These are phyloP conservation scores for Nakazawaea peltata DNA, from an alignment of 805 yeast species.

Conservation along the genomic window DNA sequence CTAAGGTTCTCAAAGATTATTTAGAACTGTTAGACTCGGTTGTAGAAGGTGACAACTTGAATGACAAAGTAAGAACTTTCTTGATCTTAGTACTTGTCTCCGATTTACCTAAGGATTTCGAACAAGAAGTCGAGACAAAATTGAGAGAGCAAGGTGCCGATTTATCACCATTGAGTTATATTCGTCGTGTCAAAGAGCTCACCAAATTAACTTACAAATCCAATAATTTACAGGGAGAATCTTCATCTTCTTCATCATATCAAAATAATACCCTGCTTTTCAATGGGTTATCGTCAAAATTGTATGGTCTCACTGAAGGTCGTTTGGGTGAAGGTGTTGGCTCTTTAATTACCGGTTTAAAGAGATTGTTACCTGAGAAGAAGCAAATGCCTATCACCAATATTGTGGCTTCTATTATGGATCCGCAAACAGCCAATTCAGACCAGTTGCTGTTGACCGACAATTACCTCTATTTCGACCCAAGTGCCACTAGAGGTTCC, in stretches of 20 bases:
- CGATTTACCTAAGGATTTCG: conserved; percentile 38
- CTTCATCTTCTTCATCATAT: conserved; percentile 13
- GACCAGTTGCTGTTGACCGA: conserved; percentile 70
- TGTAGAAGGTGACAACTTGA: conserved; percentile 46
- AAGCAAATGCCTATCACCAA: conserved; percentile 84
- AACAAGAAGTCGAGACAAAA: conserved; percentile 52
- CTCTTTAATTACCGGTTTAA: conserved; percentile 79
- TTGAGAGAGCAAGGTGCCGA: conserved; percentile 50
- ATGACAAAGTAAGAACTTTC: conserved; percentile 84
- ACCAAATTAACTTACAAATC: conserved; percentile 39
- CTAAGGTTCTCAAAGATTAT: conserved; percentile 50
- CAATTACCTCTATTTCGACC: conserved; percentile 86
- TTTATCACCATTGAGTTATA: conserved; percentile 58
- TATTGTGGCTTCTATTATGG: conserved; percentile 87
- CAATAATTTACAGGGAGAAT: conserved; percentile 14
- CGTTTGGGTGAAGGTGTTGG: conserved; percentile 85
- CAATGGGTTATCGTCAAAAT: conserved; percentile 64
- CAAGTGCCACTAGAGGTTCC: conserved; percentile 78
- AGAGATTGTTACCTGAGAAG: conserved; percentile 80
- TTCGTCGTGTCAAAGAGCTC: conserved; percentile 75
- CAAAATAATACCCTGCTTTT: conserved; percentile 45
- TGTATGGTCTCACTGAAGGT: conserved; percentile 77
- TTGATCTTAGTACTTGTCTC: conserved; percentile 60
- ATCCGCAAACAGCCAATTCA: conserved; percentile 59
- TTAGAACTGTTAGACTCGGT: conserved; percentile 45